Percentiles rank a stretch among this genome's conserved stretches.
These are phyloP conservation scores for Podila clonocystis DNA, from an alignment of 192 early-diverging fungal species.

Conservation along the genomic window DNA sequence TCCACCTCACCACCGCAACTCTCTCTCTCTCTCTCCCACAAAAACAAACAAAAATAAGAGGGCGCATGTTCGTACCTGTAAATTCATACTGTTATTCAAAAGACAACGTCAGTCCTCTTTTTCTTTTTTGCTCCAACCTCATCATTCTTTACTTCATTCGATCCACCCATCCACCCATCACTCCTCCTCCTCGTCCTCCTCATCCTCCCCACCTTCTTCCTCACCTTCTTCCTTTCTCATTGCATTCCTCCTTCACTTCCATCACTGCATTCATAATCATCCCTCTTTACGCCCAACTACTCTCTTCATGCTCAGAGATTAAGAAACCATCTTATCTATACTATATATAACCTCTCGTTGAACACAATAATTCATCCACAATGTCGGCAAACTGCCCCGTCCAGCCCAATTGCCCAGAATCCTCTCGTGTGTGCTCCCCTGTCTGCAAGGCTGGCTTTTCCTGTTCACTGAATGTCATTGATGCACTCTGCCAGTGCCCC, in stretches of 20 bases:
- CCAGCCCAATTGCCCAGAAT: constrained; percentile 6
- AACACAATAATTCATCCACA: too few relatives aligned
- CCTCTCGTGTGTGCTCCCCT: constrained; percentile 19
- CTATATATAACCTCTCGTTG: too few relatives aligned
- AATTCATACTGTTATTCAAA: too few relatives aligned
- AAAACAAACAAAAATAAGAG: too few relatives aligned
- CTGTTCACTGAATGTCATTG: constrained; percentile 16
- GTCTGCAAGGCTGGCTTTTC: constrained; percentile 12
- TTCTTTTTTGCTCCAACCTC: background rate
- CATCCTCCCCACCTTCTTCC: background rate
- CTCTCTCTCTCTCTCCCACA: too few relatives aligned
- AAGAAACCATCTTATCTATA: too few relatives aligned
- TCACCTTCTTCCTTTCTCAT: background rate
- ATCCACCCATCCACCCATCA: background rate
- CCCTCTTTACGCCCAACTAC: background rate
- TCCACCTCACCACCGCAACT: too few relatives aligned
- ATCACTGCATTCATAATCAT: constrained; percentile 2
- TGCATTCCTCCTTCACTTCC: background rate
- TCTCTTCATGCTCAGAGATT: too few relatives aligned
- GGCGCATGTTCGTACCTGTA: too few relatives aligned
- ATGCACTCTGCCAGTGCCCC: constrained; percentile 17
- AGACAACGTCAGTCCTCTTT: too few relatives aligned
- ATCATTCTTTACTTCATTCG: background rate
- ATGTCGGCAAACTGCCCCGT: background rate
- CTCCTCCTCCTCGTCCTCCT: background rate